These are phyloP conservation scores for Aspergillus terreus DNA, from an alignment of 2,329 filamentous ascomycete genomes.

Conservation along the genomic window DNA sequence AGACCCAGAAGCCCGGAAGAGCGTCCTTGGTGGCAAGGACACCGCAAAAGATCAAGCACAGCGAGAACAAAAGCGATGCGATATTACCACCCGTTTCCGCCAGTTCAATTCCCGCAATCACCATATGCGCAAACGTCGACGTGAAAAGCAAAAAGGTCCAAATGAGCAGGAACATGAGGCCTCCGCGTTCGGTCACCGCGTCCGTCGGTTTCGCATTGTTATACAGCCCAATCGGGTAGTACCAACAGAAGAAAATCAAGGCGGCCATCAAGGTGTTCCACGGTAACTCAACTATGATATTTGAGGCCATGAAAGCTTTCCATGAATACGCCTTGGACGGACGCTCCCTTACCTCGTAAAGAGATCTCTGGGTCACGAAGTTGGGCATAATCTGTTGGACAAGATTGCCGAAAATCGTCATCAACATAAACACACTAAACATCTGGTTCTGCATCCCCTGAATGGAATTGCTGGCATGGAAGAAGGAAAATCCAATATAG, in stretches of 20 bases:
- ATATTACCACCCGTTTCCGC: neutral
- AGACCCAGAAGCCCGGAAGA: slow-evolving; percentile 72
- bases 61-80: neutral
- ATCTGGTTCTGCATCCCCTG: slow-evolving; percentile 80
- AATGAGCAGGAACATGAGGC: slow-evolving; percentile 1
- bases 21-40: neutral
- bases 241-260: slow-evolving; percentile 75
- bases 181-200: neutral
- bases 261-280: slow-evolving; percentile 72
- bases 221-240: slow-evolving; percentile 63
- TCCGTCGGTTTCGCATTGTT: slow-evolving; percentile 1
- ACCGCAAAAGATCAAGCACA: slow-evolving; percentile 2
- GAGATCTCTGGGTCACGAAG: slow-evolving; percentile 73
- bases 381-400: slow-evolving; percentile 65
- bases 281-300: slow-evolving; percentile 70
- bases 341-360: slow-evolving; percentile 79
- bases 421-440: slow-evolving; percentile 76
- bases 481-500: slow-evolving; percentile 78
- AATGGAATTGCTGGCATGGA: slow-evolving; percentile 62
- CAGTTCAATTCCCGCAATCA: neutral
- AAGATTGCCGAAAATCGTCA: slow-evolving; percentile 48
- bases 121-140: slow-evolving; percentile 3
- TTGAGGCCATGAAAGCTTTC: slow-evolving; percentile 77
- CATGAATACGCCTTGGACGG: slow-evolving; percentile 78
- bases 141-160: slow-evolving; percentile 3